Conservation (phyloP, 306 rosid species). For the Lathyrus tuberosus region DNA sequence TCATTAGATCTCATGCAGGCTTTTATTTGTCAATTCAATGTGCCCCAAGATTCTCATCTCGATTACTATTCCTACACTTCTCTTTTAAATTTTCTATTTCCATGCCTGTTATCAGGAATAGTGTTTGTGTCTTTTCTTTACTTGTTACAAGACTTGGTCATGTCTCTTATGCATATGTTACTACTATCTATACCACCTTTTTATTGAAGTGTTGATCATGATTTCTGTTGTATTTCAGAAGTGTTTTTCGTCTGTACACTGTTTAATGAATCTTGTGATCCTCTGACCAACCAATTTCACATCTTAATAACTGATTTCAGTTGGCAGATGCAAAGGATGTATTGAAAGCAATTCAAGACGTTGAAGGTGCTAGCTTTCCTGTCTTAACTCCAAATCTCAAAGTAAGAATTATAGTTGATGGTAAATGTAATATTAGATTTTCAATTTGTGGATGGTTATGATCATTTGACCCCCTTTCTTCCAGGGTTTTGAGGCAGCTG, state of each 20-base stretch:
- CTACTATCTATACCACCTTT: constrained; percentile 17
- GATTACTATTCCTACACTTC: constrained; percentile 13
- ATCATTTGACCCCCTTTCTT: constrained; percentile 38
- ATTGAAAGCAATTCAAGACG: constrained; percentile 64
- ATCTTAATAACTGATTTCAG: constrained; percentile 49
- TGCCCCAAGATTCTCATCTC: constrained; percentile 21
- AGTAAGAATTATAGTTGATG: constrained; percentile 51
- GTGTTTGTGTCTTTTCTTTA: constrained; percentile 12
- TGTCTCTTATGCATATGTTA: background rate
- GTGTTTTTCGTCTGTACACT: background rate
- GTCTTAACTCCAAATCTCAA: constrained; percentile 85
- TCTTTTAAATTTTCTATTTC: background rate
- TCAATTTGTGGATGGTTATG: constrained; percentile 33
- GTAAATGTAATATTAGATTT: constrained; percentile 2
- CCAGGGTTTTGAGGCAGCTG: constrained; percentile 93
- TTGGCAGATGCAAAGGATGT: constrained; percentile 93
- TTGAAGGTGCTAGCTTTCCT: constrained; percentile 78
- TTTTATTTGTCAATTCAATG: constrained; percentile 28
- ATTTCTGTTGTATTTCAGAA: constrained; percentile 15
- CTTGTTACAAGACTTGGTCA: constrained; percentile 26
- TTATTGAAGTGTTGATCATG: constrained; percentile 20
- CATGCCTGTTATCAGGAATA: background rate
- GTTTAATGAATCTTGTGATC: constrained; percentile 18
- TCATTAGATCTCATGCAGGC: background rate
- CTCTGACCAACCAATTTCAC: constrained; percentile 9